Conservation (phyloP, 371 early-diverging fungal species). For the Furculomyces boomerangus region DNA sequence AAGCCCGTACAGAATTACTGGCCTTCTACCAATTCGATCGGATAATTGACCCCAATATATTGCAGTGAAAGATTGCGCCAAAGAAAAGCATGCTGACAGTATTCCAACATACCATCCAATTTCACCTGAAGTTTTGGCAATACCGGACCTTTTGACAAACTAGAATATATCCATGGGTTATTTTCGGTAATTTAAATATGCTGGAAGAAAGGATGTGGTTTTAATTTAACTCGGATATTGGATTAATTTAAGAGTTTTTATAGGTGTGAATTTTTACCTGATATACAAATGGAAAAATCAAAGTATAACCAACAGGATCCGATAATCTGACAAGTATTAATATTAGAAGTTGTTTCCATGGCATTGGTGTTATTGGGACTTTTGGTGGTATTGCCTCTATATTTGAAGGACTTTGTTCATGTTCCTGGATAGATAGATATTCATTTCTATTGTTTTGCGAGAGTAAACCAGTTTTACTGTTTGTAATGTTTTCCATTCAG, state of each 20-base stretch:
- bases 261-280: too few relatives aligned
- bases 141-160: conserved; percentile 38
- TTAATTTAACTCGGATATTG: too few relatives aligned
- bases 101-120: conserved; percentile 46
- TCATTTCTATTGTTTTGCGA: too few relatives aligned
- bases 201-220: too few relatives aligned
- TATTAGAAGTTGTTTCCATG: conserved; percentile 13
- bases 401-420: too few relatives aligned
- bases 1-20: conserved; percentile 61
- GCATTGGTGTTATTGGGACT: conserved; percentile 17
- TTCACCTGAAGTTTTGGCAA: conserved; percentile 31
- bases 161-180: too few relatives aligned
- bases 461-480: too few relatives aligned
- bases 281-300: conserved; percentile 25
- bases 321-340: conserved; percentile 15
- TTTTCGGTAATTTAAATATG: too few relatives aligned
- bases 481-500: too few relatives aligned
- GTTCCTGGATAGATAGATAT: too few relatives aligned
- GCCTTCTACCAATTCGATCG: conserved; percentile 60
- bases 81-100: conserved; percentile 38
- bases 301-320: conserved; percentile 20
- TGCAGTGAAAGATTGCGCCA: conserved; percentile 34
- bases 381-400: too few relatives aligned
- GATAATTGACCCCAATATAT: conserved; percentile 44
- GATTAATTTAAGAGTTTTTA: too few relatives aligned